A percentile compares a stretch with the other conserved stretches of the same genome.
These are phyloP conservation scores for Harrya chromipes DNA, from an alignment of 768 basidiomycete genomes.

Conservation along the genomic window DNA sequence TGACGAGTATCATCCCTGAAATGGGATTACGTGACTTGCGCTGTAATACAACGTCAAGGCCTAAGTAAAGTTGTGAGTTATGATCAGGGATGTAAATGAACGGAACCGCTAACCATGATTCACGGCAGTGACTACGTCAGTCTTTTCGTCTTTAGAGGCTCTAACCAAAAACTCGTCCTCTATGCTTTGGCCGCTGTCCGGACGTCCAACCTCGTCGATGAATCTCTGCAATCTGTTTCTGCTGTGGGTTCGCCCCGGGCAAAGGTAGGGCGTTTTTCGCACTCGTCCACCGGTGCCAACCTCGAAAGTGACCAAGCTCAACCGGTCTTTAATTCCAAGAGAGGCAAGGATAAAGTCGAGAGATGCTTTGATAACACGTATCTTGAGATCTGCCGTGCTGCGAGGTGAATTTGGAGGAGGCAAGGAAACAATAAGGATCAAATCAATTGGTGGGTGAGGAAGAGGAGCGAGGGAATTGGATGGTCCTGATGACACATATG, in stretches of 20 bases:
- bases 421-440: constrained; percentile 88
- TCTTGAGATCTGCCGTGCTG: constrained; percentile 80
- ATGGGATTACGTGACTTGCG: constrained; percentile 89
- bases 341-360: constrained; percentile 84
- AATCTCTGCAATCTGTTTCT: constrained; percentile 70
- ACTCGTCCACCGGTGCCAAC: constrained; percentile 79
- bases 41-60: constrained; percentile 91
- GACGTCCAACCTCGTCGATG: constrained; percentile 61
- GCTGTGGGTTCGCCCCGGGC: constrained; percentile 64
- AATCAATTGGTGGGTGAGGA: constrained; percentile 83
- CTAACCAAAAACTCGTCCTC: constrained; percentile 68
- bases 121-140: constrained; percentile 97
- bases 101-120: constrained; percentile 66
- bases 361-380: constrained; percentile 84
- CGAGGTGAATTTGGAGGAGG: constrained; percentile 69
- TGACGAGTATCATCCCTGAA: constrained; percentile 89
- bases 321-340: constrained; percentile 70
- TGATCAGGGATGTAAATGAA: not conserved
- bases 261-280: constrained; percentile 92
- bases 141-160: constrained; percentile 86
- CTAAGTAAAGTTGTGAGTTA: constrained; percentile 34
- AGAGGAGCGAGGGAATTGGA: constrained; percentile 81
- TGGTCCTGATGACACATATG: constrained; percentile 69
- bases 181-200: constrained; percentile 41
- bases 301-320: constrained; percentile 92